Conservation (phyloP, 306 rosid species). For the Argentina anserina region DNA sequence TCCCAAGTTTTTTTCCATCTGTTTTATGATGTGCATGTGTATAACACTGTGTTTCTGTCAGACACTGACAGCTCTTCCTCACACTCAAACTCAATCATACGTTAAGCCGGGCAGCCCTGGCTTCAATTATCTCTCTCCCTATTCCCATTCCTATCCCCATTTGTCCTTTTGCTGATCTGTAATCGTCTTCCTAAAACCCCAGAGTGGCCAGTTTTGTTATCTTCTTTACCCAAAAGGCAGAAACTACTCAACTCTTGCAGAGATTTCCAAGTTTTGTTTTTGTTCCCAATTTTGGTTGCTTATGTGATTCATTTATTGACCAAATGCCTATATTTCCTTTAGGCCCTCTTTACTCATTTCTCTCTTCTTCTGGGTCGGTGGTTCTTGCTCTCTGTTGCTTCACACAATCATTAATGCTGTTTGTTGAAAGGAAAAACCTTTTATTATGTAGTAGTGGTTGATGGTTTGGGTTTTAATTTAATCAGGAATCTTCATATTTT, state of each 20-base stretch:
- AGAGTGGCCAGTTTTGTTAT: neutral
- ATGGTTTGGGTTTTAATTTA: slow-evolving; percentile 10
- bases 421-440: slow-evolving; percentile 16
- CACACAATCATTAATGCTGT: slow-evolving; percentile 14
- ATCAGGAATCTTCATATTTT: slow-evolving; percentile 13
- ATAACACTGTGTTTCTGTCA: slow-evolving; percentile 34
- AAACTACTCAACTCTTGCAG: neutral
- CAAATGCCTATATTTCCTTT: slow-evolving; percentile 16
- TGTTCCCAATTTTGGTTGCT: slow-evolving; percentile 20
- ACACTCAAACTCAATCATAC: slow-evolving; percentile 35
- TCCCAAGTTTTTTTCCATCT: neutral
- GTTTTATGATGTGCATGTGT: slow-evolving; percentile 45
- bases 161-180: slow-evolving; percentile 18
- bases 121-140: slow-evolving; percentile 29
- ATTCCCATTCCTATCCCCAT: slow-evolving; percentile 22
- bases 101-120: slow-evolving; percentile 20
- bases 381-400: slow-evolving; percentile 15
- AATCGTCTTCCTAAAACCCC: neutral
- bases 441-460: slow-evolving; percentile 10
- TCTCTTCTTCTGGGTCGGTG: slow-evolving; percentile 37
- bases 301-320: slow-evolving; percentile 9
- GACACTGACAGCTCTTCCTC: slow-evolving; percentile 62
- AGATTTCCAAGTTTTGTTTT: slow-evolving; percentile 4
- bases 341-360: slow-evolving; percentile 27
- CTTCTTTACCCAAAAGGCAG: slow-evolving; percentile 5